phyloP scores from a whole-genome alignment of 2,329 filamentous ascomycete genomes.

The Stachybotrys echinatus region DNA sequence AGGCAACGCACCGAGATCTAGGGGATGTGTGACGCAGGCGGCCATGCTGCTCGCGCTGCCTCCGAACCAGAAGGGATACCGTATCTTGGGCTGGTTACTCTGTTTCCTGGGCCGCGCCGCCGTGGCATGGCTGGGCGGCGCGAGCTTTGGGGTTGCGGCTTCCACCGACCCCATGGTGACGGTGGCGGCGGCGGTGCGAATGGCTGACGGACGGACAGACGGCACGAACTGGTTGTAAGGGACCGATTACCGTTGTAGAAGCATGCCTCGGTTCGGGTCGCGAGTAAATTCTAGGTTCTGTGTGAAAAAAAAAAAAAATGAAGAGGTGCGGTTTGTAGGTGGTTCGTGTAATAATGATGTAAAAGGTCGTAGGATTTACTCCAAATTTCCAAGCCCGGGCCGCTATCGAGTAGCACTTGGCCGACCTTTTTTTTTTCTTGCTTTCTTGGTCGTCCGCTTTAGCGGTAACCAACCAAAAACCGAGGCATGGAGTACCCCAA shows the following conservation, averaged over 20 bases:
- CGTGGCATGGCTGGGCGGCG: constrained; percentile 10
- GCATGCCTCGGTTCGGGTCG: no score
- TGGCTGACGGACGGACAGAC: no score
- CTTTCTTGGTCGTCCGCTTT: no score
- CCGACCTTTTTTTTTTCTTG: background rate
- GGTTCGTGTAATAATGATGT: background rate
- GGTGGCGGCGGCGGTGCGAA: no score
- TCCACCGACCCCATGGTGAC: constrained; percentile 2
- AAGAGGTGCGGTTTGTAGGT: no score
- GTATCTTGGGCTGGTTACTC: constrained; percentile 35
- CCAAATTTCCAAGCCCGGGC: background rate
- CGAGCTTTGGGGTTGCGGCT: constrained; percentile 1
- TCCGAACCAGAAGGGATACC: constrained; percentile 92
- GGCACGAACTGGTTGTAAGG: no score
- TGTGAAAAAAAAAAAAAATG: no score
- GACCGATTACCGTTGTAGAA: no score
- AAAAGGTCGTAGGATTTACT: background rate
- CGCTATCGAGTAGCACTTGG: background rate
- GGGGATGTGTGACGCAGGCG: constrained; percentile 84
- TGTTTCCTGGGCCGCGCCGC: constrained; percentile 16
- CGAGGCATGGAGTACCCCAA: no score
- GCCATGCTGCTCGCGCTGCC: constrained; percentile 91
- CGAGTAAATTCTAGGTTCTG: no score
- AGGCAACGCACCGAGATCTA: constrained; percentile 72
- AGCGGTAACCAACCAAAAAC: no score